phyloP scores from a whole-genome alignment of 2,329 filamentous ascomycete genomes.

The Sphaerulina musiva region DNA sequence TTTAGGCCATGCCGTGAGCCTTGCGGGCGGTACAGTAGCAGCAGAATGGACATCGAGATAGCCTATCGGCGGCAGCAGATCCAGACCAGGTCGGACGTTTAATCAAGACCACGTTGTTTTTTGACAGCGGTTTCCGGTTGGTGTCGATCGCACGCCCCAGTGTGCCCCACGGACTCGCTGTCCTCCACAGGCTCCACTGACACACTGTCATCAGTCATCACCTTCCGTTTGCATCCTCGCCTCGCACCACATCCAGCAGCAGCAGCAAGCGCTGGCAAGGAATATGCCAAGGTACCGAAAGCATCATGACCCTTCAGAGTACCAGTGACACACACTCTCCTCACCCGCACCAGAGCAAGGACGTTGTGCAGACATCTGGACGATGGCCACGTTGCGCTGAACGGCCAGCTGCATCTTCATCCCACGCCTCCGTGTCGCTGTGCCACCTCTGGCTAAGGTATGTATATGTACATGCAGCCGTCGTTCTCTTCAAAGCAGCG shows the following conservation, averaged over 20 bases:
- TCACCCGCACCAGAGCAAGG: neutral
- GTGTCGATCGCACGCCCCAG: neutral
- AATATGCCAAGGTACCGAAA: neutral
- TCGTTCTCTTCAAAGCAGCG: neutral
- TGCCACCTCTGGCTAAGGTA: neutral
- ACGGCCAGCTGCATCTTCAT: neutral
- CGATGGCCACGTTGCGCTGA: neutral
- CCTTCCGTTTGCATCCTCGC: neutral
- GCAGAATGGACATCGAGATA: neutral
- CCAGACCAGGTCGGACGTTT: neutral
- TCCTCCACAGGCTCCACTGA: neutral
- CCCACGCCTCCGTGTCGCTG: neutral
- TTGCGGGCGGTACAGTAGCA: neutral
- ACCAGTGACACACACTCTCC: neutral
- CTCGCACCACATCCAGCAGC: neutral
- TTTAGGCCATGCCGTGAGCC: neutral
- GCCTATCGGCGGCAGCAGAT: neutral
- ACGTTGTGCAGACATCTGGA: neutral
- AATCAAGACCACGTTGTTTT: neutral
- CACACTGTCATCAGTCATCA: too few relatives aligned
- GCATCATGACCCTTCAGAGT: neutral
- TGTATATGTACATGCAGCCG: too few relatives aligned
- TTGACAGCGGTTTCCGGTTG: neutral
- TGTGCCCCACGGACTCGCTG: too few relatives aligned
- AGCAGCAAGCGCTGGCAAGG: neutral